phyloP scores from a whole-genome alignment of 176 grass and related monocot species.

The Neostapfia colusana region DNA sequence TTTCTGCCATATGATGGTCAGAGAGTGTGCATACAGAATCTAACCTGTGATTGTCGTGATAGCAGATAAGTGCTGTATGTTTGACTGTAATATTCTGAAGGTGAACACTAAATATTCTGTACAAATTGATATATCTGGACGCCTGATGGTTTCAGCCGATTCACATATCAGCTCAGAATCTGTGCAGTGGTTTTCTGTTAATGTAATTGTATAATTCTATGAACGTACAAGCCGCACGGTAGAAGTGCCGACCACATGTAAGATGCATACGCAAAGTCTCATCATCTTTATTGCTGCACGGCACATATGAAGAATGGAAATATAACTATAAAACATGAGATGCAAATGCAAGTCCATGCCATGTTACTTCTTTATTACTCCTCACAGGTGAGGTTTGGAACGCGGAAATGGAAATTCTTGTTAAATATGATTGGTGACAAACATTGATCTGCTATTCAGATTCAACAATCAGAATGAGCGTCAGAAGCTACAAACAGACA shows the following conservation, averaged over 20 bases:
- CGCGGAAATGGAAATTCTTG: not conserved
- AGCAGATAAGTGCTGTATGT: not conserved
- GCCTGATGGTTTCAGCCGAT: not conserved
- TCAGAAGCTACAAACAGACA: not conserved
- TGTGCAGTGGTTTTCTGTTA: not conserved
- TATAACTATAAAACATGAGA: not conserved
- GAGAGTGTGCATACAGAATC: not conserved
- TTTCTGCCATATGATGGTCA: not conserved
- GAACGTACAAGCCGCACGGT: no score
- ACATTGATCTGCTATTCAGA: not conserved
- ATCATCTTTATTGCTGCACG: not conserved
- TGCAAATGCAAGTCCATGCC: not conserved
- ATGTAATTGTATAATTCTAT: not conserved
- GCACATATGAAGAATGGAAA: not conserved
- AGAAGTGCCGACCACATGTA: not conserved
- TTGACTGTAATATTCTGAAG: not conserved
- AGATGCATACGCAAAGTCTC: not conserved
- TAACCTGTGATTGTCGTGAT: not conserved
- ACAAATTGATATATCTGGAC: not conserved
- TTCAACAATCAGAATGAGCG: not conserved
- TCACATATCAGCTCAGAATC: not conserved
- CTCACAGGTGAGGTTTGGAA: not conserved
- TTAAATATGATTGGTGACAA: constrained; percentile 9
- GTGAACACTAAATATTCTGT: not conserved
- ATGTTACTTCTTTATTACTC: not conserved